Base-by-base conservation (phyloP, 768 basidiomycete species). In the Russula olivacea region DNA sequence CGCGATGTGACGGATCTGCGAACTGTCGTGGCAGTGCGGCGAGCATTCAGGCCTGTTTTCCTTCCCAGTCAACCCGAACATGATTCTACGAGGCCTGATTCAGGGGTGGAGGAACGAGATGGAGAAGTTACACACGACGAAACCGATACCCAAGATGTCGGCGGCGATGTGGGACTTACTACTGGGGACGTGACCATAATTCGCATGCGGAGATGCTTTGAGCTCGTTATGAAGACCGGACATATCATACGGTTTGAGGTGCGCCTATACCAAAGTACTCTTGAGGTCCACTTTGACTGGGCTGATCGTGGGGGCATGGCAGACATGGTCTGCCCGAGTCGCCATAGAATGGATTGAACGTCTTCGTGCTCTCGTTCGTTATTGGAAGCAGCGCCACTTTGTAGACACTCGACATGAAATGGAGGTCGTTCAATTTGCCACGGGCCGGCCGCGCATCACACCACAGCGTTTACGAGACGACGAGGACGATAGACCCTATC, bases 331-430 rank as follows among this genome's bases (percentile, higher is more conserved):
- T 25, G 76, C 82, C 59, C 76, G 71, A 36, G 78, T 87, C 50
- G 89, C 90, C 0, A 71, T 86, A 55, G 93, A 98, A 70, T 98
- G 95, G 96, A 84, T 97, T 54, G 80, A 83, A 55, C 81, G 86
- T 45, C 80, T 98, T 4, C 82, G 83, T 19, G 81, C 81, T 30
- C 78, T 95, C 38, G 74, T 87, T 45, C 72, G 76, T 4, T 98
- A 93, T 71, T 98, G 94, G 94, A 85, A 81, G 58, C 78, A 83
- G 51, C 81, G 87, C 23, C 88, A 93, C 68, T 81, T 83, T 28
- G 77, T 80, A 48, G 93, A 95, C 69, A 87, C 92, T 15, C 79
- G 78, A 63, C 80, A 87, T 61, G 91, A 92, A 73, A 93, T 94
- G 85, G 85, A 91, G 61, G 74, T 91, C 45, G 83, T 85, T 19